Percentiles rank a stretch among this genome's conserved stretches.
Conservation (phyloP, 352 stramenopile genomes). For the Phytophthora lateralis region DNA sequence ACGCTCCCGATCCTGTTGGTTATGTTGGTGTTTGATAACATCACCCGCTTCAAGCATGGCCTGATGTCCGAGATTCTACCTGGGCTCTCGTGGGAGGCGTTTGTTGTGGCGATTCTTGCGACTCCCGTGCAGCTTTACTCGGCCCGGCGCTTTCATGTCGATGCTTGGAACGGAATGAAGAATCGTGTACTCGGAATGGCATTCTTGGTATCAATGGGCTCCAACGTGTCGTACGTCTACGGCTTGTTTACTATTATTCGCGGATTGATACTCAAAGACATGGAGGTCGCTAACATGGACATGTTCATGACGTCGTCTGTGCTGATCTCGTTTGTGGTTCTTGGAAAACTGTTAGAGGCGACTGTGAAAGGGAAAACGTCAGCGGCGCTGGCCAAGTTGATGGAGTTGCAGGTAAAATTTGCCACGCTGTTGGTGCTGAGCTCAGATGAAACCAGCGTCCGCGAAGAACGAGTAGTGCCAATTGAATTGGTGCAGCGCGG, state of each 20-base stretch:
- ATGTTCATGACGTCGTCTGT: constrained; percentile 98
- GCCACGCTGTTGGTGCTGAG: constrained; percentile 89
- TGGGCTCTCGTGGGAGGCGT: constrained; percentile 65
- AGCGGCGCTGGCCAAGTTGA: constrained; percentile 93
- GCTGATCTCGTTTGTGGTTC: constrained; percentile 96
- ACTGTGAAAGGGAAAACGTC: constrained; percentile 93
- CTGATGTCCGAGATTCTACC: constrained; percentile 54
- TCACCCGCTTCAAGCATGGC: constrained; percentile 43
- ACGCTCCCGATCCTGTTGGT: constrained; percentile 93
- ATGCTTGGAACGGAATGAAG: constrained; percentile 90
- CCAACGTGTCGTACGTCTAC: constrained; percentile 95
- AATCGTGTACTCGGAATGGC: constrained; percentile 94
- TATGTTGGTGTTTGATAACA: constrained; percentile 84
- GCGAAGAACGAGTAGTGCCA: constrained; percentile 69
- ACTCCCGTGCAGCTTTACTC: constrained; percentile 96
- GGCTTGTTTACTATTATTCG: constrained; percentile 88
- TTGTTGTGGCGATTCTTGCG: constrained; percentile 79
- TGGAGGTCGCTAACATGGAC: constrained; percentile 60
- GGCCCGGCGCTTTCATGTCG: constrained; percentile 92
- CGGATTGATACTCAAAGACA: constrained; percentile 55
- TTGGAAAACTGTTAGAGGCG: constrained; percentile 96
- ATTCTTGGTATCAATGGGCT: constrained; percentile 96
- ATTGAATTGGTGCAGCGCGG: constrained; percentile 89
- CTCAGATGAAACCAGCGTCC: constrained; percentile 42
- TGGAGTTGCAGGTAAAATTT: constrained; percentile 94